These are phyloP conservation scores for Themeda triandra DNA, from an alignment of 176 grass and related monocot genomes.

Conservation along the genomic window DNA sequence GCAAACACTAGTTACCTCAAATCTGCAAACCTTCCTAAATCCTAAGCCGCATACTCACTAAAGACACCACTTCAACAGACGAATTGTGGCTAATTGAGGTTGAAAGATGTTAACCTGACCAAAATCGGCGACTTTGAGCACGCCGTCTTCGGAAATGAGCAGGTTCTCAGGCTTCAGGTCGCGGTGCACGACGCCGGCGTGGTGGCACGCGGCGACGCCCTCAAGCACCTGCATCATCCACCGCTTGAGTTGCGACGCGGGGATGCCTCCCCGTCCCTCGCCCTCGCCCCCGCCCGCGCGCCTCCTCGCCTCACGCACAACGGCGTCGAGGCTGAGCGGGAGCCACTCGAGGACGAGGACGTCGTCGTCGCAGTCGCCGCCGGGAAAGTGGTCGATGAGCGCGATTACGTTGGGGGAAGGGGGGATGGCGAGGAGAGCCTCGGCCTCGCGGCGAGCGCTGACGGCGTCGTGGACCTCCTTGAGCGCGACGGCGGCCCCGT, in stretches of 20 bases:
- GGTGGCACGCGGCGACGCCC: constrained; percentile 73
- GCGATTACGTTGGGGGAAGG: constrained; percentile 55
- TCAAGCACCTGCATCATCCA: constrained; percentile 91
- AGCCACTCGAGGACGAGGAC: constrained; percentile 94
- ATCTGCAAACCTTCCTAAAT: not conserved
- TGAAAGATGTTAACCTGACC: constrained; percentile 63
- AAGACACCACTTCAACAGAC: not conserved
- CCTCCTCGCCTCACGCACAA: constrained; percentile 50
- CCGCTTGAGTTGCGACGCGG: constrained; percentile 52
- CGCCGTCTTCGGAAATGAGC: constrained; percentile 65
- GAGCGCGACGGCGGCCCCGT: constrained; percentile 65
- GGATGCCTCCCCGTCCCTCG: constrained; percentile 19
- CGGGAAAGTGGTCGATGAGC: constrained; percentile 77
- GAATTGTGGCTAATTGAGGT: not conserved
- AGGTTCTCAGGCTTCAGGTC: constrained; percentile 93
- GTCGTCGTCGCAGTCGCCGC: constrained; percentile 69
- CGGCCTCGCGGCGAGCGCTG: constrained; percentile 79
- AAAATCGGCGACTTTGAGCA: constrained; percentile 91
- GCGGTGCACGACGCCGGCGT: constrained; percentile 65
- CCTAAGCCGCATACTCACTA: not conserved
- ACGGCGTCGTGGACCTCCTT: constrained; percentile 92
- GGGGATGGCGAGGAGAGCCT: constrained; percentile 59
- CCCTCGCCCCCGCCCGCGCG: not conserved
- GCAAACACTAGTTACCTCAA: not conserved
- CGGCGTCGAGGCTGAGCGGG: constrained; percentile 50